Evolutionary conservation across 108 stramenopile species (phyloP), one percentile per base, ranked within the genome.

Genomic region (Cyclotella baltica): DNA sequence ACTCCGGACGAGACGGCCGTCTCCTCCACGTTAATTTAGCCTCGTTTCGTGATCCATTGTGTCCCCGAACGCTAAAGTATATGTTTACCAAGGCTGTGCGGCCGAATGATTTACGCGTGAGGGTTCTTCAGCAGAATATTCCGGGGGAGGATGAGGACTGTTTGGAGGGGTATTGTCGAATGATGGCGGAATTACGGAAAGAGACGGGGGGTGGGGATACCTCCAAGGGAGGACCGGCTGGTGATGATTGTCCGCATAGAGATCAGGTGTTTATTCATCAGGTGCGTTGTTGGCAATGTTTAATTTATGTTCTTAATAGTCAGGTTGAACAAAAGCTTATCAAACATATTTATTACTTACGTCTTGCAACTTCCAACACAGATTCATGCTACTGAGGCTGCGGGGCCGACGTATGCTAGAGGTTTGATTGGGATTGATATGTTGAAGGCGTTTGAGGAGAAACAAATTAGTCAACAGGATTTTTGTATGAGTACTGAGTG

Each of bases 401-500:
- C 84, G 18, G 87, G 86, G 0, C 86, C 86, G 16, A 87, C 83
- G 0, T 84, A 53, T 62, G 87, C 87, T 0, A 62, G 87, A 38
- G 84, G 80, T 9, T 56, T 80, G 63, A 40, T 79, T 29, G 76
- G 80, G n/a, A 35, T 73, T 34, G 84, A 80, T 57, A 69, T 85
- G 62, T 30, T 30, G 22, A 43, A 43, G 18, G 80, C 80, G 13
- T 75, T 77, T 51, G 52, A 37, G 22, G 46, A 78, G 35, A 71
- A 67, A 51, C 47, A 79, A 65, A 89, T 90, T 69, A 38, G 84
- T 77, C 57, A 87, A 53, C 75, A 92, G 79, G 90, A 97, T 80
- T 97, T 90, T 83, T 98, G 96, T 81, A 88, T 98, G 90, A 86
- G 91, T 73, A 95, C 86, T 19, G 97, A 97, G 65, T 74, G 62